Conservation (phyloP, 352 stramenopile genomes). For the Pythium aquatile region DNA sequence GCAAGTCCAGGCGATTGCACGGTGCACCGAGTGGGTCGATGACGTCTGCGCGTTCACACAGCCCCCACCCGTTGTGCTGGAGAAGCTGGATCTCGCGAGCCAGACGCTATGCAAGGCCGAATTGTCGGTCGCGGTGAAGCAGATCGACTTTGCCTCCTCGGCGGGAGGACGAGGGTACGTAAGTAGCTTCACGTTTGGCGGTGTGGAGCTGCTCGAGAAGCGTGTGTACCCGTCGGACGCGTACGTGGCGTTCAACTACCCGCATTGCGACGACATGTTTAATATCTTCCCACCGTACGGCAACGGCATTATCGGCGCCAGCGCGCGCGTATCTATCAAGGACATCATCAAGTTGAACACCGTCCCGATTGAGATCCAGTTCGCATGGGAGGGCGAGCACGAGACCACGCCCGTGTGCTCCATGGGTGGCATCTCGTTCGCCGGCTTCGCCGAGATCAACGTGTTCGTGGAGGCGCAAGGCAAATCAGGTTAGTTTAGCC, state of each 20-base stretch:
- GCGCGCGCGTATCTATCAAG: constrained; percentile 65
- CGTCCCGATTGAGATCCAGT: constrained; percentile 51
- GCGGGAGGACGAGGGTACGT: constrained; percentile 53
- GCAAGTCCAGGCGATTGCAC: constrained; percentile 60
- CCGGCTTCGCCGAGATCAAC: constrained; percentile 74
- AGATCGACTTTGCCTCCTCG: constrained; percentile 75
- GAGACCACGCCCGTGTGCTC: constrained; percentile 61
- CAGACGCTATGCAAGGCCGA: constrained; percentile 85
- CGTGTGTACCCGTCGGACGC: constrained; percentile 60
- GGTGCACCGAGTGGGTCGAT: constrained; percentile 51
- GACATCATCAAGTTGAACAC: constrained; percentile 41
- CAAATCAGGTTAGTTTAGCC: constrained; percentile 47
- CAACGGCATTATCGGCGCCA: constrained; percentile 66
- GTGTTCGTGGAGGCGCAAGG: constrained; percentile 83
- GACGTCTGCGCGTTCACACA: constrained; percentile 50
- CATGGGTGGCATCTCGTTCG: constrained; percentile 73
- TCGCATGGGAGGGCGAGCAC: constrained; percentile 60
- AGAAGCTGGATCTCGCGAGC: constrained; percentile 39
- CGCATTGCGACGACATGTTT: constrained; percentile 85
- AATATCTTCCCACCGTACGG: constrained; percentile 77
- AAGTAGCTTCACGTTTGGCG: constrained; percentile 62
- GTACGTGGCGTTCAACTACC: constrained; percentile 70
- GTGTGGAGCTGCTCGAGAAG: constrained; percentile 49
- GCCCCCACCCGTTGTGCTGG: constrained; percentile 48
- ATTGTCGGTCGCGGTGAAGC: constrained; percentile 70